A percentile compares a stretch with the other conserved stretches of the same genome.
phyloP scores from a whole-genome alignment of 345 rosid genomes.

The Lagerstroemia speciosa region DNA sequence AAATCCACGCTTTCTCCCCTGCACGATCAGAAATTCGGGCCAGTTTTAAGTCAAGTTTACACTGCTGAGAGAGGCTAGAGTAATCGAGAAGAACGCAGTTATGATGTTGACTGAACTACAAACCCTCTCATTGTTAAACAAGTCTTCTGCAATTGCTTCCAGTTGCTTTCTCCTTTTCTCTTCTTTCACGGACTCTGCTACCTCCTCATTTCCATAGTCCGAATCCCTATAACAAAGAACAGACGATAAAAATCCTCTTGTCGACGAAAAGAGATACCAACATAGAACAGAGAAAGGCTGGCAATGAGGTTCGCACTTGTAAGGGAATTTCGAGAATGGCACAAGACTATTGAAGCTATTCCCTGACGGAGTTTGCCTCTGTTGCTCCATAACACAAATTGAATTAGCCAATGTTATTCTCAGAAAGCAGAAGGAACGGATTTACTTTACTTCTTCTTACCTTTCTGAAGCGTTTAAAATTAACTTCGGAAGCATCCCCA shows the following conservation, averaged over 20 bases:
- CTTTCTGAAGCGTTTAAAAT: conserved; percentile 88
- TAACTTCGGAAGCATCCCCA: conserved; percentile 24
- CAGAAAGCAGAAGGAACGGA: background rate
- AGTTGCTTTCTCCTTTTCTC: conserved; percentile 75
- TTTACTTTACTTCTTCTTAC: conserved; percentile 19
- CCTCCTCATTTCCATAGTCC: conserved; percentile 32
- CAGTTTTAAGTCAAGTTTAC: background rate
- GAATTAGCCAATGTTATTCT: background rate
- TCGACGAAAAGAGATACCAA: background rate
- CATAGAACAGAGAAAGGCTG: conserved; percentile 5
- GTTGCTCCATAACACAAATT: background rate
- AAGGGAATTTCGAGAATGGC: conserved; percentile 78
- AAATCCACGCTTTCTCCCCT: conserved; percentile 57
- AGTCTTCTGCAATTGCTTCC: conserved; percentile 88
- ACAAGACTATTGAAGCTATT: conserved; percentile 80
- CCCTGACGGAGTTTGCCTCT: conserved; percentile 63
- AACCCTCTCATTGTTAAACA: conserved; percentile 64
- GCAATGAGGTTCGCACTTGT: conserved; percentile 43
- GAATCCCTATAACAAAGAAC: conserved; percentile 34
- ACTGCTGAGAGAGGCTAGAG: background rate
- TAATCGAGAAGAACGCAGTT: background rate
- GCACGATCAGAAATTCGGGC: conserved; percentile 15
- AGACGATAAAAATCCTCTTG: background rate
- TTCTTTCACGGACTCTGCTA: conserved; percentile 50
- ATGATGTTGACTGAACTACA: background rate